Evolutionary conservation across 2,329 filamentous ascomycete genomes (phyloP).

Genomic region (Pyricularia grisea): DNA sequence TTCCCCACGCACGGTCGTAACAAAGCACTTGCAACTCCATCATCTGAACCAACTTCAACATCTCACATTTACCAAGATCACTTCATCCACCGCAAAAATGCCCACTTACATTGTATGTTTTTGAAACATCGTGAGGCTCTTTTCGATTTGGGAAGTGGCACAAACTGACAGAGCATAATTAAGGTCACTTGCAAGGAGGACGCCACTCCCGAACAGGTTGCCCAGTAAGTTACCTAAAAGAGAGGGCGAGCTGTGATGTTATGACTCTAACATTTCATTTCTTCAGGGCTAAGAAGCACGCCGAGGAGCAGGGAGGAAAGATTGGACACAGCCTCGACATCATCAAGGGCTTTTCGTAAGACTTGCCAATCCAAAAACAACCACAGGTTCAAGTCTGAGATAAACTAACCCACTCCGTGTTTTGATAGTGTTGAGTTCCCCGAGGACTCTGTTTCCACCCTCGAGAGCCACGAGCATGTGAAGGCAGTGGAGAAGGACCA

Average conservation of each 20-base stretch:
- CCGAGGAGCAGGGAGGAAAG: slow-evolving; percentile 66
- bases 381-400: background rate
- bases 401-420: slow-evolving; percentile 7
- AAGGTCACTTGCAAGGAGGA: slow-evolving; percentile 75
- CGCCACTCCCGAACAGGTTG: slow-evolving; percentile 55
- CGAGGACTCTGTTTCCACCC: slow-evolving; percentile 53
- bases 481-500: slow-evolving; percentile 66
- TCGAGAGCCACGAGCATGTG: slow-evolving; percentile 63
- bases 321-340: slow-evolving; percentile 78
- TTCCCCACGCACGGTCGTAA: background rate
- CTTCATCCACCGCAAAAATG: slow-evolving; percentile 8
- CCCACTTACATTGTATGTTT: slow-evolving; percentile 14
- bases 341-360: slow-evolving; percentile 91
- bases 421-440: slow-evolving; percentile 60
- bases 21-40: background rate
- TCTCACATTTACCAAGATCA: background rate
- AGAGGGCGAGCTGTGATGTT: background rate
- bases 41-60: background rate
- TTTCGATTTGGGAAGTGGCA: no score
- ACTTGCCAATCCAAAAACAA: slow-evolving; percentile 11
- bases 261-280: background rate
- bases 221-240: slow-evolving; percentile 40
- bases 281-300: slow-evolving; percentile 65
- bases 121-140: background rate
- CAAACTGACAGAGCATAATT: slow-evolving; percentile 24